Percentiles rank a stretch among this genome's conserved stretches.
Conservation (phyloP, 2,329 filamentous ascomycete species). For the Coleophoma crateriformis region DNA sequence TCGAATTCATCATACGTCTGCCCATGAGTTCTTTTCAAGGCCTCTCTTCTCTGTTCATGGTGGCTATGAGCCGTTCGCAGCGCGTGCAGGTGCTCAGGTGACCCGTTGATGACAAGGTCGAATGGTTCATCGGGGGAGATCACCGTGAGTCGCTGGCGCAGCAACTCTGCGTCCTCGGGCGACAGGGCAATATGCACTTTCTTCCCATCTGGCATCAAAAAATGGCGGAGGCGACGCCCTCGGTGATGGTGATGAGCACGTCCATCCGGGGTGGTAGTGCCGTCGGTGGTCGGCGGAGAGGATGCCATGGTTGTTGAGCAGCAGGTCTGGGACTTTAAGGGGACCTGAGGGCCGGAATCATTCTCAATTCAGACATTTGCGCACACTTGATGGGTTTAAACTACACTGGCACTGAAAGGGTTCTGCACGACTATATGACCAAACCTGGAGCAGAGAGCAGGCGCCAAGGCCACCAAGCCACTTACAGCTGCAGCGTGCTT, state of each 20-base stretch:
- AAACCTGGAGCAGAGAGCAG: too few relatives aligned
- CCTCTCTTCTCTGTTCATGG: conserved; percentile 41
- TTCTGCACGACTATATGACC: too few relatives aligned
- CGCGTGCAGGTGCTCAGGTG: conserved; percentile 37
- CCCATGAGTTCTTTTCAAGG: conserved; percentile 42
- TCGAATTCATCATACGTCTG: conserved; percentile 52
- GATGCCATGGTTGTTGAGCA: background rate
- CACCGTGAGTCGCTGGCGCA: conserved; percentile 37
- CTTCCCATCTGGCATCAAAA: conserved; percentile 48
- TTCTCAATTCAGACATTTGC: too few relatives aligned
- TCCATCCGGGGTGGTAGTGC: background rate
- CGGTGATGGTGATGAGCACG: conserved; percentile 14
- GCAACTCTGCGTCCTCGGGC: conserved; percentile 46
- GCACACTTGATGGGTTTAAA: too few relatives aligned
- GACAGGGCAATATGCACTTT: conserved; percentile 49
- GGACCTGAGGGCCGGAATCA: too few relatives aligned
- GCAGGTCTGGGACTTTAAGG: too few relatives aligned
- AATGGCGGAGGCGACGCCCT: conserved; percentile 41
- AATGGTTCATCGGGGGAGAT: conserved; percentile 31
- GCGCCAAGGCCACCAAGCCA: too few relatives aligned
- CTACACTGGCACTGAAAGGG: too few relatives aligned
- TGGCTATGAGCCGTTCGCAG: conserved; percentile 46
- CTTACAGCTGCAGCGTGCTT: too few relatives aligned
- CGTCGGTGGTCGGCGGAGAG: conserved; percentile 1
- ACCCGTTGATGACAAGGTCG: conserved; percentile 54